Evolutionary conservation across 345 rosid species (phyloP).

Genomic region (Eucalyptus curtisii): DNA sequence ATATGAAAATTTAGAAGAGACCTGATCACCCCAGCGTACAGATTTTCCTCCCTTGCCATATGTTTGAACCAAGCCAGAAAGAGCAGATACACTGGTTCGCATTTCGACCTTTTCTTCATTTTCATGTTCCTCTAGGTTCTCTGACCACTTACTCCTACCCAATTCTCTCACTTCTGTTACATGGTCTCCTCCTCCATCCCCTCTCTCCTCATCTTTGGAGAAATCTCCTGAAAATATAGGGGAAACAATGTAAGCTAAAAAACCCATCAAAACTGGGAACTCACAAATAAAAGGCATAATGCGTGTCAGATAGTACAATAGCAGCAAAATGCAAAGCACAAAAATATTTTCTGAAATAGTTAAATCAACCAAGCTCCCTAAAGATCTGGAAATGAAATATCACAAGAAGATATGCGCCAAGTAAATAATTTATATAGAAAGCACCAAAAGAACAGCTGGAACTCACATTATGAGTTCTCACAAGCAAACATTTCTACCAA

Average conservation of each 20-base stretch:
- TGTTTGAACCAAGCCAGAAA: slow-evolving; percentile 37
- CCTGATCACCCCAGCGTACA: slow-evolving; percentile 91
- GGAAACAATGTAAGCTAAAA: background rate
- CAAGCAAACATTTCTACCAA: background rate
- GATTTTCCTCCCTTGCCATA: slow-evolving; percentile 45
- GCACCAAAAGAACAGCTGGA: background rate
- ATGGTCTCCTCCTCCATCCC: slow-evolving; percentile 38
- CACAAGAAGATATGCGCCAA: background rate
- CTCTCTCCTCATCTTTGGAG: slow-evolving; percentile 17
- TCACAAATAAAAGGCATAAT: background rate
- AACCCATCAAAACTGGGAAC: background rate
- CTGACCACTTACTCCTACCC: slow-evolving; percentile 86
- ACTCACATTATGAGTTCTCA: background rate
- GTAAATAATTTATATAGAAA: background rate
- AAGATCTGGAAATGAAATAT: background rate
- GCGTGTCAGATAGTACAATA: background rate
- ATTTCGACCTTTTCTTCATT: slow-evolving; percentile 12
- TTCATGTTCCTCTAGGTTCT: slow-evolving; percentile 52
- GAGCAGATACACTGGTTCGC: slow-evolving; percentile 28
- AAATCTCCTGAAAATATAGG: slow-evolving; percentile 2
- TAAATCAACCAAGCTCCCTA: background rate
- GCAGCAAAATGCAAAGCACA: background rate
- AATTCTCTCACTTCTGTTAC: slow-evolving; percentile 42
- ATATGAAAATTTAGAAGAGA: background rate
- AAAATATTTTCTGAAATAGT: background rate